Conservation (phyloP, 2,329 filamentous ascomycete genomes). For the Hypomyces perniciosus region DNA sequence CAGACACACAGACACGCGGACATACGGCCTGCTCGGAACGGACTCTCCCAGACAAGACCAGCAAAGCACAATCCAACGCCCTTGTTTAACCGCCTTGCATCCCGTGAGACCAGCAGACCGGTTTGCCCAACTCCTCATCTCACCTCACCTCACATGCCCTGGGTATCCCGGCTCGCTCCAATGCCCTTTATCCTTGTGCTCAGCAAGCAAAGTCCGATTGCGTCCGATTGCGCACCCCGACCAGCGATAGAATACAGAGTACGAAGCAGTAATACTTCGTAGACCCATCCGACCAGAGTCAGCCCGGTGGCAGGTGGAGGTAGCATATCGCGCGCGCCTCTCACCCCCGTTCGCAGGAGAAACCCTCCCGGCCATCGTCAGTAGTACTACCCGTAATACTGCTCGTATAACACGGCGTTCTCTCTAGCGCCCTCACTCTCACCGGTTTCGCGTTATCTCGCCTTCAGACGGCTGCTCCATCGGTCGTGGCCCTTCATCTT, state of each 20-base stretch:
- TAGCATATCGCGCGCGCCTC: background rate
- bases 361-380: background rate
- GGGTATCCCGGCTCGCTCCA: background rate
- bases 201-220: background rate
- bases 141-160: background rate
- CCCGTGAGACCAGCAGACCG: constrained; percentile 6
- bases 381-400: background rate
- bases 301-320: background rate
- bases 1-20: background rate
- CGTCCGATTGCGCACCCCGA: background rate
- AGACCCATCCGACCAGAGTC: background rate
- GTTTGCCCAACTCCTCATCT: background rate
- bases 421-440: background rate
- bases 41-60: background rate
- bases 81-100: constrained; percentile 5
- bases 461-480: too few relatives aligned
- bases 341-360: constrained; percentile 3
- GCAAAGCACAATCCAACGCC: background rate
- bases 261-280: too few relatives aligned
- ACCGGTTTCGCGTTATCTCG: background rate
- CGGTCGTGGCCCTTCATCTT: too few relatives aligned
- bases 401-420: background rate
- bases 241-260: too few relatives aligned
- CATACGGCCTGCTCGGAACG: background rate
- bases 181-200: background rate